phyloP scores from a whole-genome alignment of 352 stramenopile genomes.

The Pythium insidiosum region DNA sequence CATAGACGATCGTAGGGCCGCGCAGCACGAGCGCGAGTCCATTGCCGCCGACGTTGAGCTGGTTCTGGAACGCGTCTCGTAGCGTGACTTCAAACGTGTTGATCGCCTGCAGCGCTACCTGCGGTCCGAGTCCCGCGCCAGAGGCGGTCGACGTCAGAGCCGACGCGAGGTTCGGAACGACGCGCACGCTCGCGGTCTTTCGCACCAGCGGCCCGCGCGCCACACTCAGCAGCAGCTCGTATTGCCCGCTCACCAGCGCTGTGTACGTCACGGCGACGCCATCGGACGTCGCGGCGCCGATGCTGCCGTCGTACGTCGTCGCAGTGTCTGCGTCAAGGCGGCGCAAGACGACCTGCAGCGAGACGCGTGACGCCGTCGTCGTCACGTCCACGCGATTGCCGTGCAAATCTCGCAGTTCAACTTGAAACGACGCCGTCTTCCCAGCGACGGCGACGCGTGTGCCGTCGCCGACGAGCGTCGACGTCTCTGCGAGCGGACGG shows the following conservation, averaged over 20 bases:
- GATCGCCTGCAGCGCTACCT: not conserved
- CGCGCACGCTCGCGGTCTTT: conserved; percentile 7
- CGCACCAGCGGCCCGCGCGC: conserved; percentile 1
- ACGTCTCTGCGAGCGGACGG: conserved; percentile 4
- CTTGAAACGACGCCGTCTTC: not conserved
- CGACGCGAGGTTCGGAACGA: conserved; percentile 10
- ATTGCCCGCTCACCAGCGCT: not conserved
- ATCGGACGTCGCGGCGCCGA: not conserved
- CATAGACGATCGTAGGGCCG: conserved; percentile 3
- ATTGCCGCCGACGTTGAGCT: conserved; percentile 7
- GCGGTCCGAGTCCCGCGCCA: conserved; percentile 9
- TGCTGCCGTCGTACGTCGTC: not conserved
- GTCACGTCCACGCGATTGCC: conserved; percentile 3
- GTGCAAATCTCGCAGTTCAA: conserved; percentile 14
- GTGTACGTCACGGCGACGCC: conserved; percentile 8
- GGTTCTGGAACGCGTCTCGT: conserved; percentile 11
- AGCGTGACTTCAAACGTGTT: conserved; percentile 5
- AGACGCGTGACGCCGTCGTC: too few species aligned
- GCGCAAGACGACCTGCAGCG: not conserved
- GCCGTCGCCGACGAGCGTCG: conserved; percentile 9
- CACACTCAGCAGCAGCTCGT: conserved; percentile 8
- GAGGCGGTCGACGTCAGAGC: conserved; percentile 9
- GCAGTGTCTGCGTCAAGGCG: not conserved
- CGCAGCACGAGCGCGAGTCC: conserved; percentile 6
- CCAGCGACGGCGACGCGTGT: conserved; percentile 1